Percentiles rank a stretch among this genome's conserved stretches.
These are phyloP conservation scores for Venturia pyrina DNA, from an alignment of 2,329 filamentous ascomycete genomes.

Conservation along the genomic window DNA sequence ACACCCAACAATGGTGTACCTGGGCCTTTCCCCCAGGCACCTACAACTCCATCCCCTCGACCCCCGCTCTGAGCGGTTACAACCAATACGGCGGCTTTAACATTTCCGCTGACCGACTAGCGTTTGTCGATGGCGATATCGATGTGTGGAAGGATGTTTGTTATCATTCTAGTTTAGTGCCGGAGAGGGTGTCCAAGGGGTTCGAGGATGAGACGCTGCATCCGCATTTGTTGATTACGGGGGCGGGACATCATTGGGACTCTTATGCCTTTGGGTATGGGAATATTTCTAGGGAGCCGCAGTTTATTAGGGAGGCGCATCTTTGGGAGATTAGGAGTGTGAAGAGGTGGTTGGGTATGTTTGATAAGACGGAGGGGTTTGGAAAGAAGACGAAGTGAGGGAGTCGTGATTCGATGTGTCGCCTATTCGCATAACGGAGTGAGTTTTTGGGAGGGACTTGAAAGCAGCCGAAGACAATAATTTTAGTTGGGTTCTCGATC, in stretches of 20 bases:
- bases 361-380: background rate
- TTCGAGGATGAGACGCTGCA: constrained; percentile 18
- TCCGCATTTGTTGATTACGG: constrained; percentile 39
- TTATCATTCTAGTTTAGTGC: constrained; percentile 38
- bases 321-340: constrained; percentile 41
- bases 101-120: constrained; percentile 37
- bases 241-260: constrained; percentile 43
- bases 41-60: constrained; percentile 35
- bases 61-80: constrained; percentile 32
- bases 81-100: constrained; percentile 40
- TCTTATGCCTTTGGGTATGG: constrained; percentile 26
- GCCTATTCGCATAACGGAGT: too few species aligned
- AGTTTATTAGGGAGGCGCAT: constrained; percentile 42
- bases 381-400: background rate
- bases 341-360: constrained; percentile 24
- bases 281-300: constrained; percentile 36
- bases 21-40: constrained; percentile 42
- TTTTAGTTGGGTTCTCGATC: too few species aligned
- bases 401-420: too few species aligned
- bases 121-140: constrained; percentile 42
- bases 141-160: constrained; percentile 45
- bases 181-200: constrained; percentile 24
- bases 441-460: too few species aligned
- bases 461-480: too few species aligned
- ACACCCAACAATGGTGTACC: constrained; percentile 47